phyloP scores from a whole-genome alignment of 2,329 filamentous ascomycete genomes.

The Alternaria arborescens region DNA sequence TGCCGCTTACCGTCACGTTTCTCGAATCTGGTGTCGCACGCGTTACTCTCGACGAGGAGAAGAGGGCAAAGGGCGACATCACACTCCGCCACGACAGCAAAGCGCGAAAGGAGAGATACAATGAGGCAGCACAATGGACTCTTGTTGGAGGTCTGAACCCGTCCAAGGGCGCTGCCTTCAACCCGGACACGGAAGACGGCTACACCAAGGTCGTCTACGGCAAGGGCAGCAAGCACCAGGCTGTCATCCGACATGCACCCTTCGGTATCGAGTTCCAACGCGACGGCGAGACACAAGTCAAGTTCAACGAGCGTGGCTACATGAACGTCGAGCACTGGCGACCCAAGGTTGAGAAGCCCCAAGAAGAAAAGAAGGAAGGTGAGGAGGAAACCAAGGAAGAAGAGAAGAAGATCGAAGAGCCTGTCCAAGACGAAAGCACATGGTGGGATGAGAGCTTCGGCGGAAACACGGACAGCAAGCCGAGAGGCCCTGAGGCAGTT shows the following conservation, averaged over 20 bases:
- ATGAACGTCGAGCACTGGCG: constrained; percentile 97
- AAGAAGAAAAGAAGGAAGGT: constrained; percentile 59
- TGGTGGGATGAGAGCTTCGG: constrained; percentile 99
- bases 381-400: constrained; percentile 54
- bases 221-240: constrained; percentile 77
- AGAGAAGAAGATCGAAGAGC: constrained; percentile 52
- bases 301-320: constrained; percentile 87
- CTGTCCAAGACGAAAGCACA: constrained; percentile 79
- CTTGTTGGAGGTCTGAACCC: constrained; percentile 81
- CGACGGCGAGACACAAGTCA: constrained; percentile 81
- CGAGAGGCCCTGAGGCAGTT: constrained; percentile 91
- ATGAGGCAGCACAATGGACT: constrained; percentile 86
- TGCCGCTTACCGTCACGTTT: constrained; percentile 88
- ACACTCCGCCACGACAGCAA: constrained; percentile 84
- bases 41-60: constrained; percentile 90
- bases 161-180: constrained; percentile 75
- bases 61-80: constrained; percentile 86
- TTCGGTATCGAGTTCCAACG: constrained; percentile 88
- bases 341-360: constrained; percentile 74
- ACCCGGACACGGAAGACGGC: constrained; percentile 70
- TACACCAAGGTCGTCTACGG: constrained; percentile 82
- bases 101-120: constrained; percentile 90
- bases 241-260: constrained; percentile 81
- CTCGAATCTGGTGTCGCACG: constrained; percentile 88
- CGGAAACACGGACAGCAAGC: constrained; percentile 93